Base-by-base conservation (phyloP, 257 asterid species). In the Avicennia marina region DNA sequence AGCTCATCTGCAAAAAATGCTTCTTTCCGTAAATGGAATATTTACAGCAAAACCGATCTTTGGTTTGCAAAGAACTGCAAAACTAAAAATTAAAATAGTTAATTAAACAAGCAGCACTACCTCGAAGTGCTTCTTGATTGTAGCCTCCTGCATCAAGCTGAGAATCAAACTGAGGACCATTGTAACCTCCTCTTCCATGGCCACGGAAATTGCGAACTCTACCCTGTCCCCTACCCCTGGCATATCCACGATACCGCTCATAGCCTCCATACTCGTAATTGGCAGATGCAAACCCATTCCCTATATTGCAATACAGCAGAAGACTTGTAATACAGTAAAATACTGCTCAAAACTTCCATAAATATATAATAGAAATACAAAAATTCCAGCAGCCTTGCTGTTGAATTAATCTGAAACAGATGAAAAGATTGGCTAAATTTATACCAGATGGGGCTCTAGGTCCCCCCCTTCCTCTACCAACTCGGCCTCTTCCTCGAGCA, bases 171-270 rank as follows among this genome's bases (percentile, higher is more conserved):
- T 60, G 95, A 17, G 79, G 72, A 19, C 86, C 82, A 63, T 74
- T 62, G 68, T 79, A 89, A n/a, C 85, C 94, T 61, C 94, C 91
- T 61, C 97, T 74, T 21, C 94, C 90, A 73, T 93, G 86, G 54
- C 95, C 87, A 62, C 88, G 94, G 69, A 69, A 79, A 62, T 40
- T 65, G 63, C 83, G 93, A 62, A 78, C 85, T 68, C 95, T 68
- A 36, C 95, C 95, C 15, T 91, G 80, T 16, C 94, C 88, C 74
- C 94, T 74, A 53, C 95, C 94, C 70, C 97, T 74, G n/a, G n/a
- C n/a, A n/a, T n/a, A n/a, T 46, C 78, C 78, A 29, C 75, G 79
- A 50, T 72, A 75, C 54, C 75, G 65, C 41, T 83, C 94, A 65
- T 77, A 89, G 60, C 86, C 90, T 25, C 90, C 97, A 71, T 84